These are phyloP conservation scores for Zygotorulaspora chibaensis DNA, from an alignment of 805 yeast species.

Conservation along the genomic window DNA sequence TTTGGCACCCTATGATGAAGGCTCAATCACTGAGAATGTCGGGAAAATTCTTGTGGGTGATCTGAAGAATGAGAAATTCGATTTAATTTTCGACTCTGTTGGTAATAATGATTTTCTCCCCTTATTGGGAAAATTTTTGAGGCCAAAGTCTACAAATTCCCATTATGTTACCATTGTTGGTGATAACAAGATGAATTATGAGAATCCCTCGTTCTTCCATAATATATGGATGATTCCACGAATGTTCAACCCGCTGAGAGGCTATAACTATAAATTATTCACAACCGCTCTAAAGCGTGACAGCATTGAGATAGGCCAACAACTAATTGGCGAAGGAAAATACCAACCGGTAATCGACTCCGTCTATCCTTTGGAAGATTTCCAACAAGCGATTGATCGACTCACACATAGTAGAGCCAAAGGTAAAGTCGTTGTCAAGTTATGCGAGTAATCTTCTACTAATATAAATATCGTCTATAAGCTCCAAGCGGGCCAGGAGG, in stretches of 20 bases:
- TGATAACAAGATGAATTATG: slow-evolving; percentile 39
- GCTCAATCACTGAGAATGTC: slow-evolving; percentile 37
- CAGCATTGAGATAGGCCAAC: slow-evolving; percentile 21
- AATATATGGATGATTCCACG: slow-evolving; percentile 13
- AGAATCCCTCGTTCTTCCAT: slow-evolving; percentile 7
- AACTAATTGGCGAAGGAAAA: slow-evolving; percentile 27
- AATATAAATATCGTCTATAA: no score
- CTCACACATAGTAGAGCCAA: slow-evolving; percentile 45
- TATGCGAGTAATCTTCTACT: slow-evolving; percentile 1
- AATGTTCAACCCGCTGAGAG: slow-evolving; percentile 23
- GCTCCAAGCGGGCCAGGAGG: no score
- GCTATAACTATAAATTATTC: slow-evolving; percentile 31
- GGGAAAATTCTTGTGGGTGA: slow-evolving; percentile 28
- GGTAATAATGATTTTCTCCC: slow-evolving; percentile 53
- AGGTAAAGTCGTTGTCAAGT: slow-evolving; percentile 55
- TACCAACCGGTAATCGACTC: slow-evolving; percentile 51
- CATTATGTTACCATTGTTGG: slow-evolving; percentile 56
- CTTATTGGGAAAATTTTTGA: slow-evolving; percentile 41
- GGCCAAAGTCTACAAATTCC: slow-evolving; percentile 44
- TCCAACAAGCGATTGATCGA: slow-evolving; percentile 46
- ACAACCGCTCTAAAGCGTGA: slow-evolving; percentile 10
- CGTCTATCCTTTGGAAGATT: slow-evolving; percentile 46
- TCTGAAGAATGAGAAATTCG: slow-evolving; percentile 45
- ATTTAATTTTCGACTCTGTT: slow-evolving; percentile 59
- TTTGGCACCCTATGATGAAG: slow-evolving; percentile 53